phyloP scores from a whole-genome alignment of 345 rosid species.

The Melaleuca alternifolia region DNA sequence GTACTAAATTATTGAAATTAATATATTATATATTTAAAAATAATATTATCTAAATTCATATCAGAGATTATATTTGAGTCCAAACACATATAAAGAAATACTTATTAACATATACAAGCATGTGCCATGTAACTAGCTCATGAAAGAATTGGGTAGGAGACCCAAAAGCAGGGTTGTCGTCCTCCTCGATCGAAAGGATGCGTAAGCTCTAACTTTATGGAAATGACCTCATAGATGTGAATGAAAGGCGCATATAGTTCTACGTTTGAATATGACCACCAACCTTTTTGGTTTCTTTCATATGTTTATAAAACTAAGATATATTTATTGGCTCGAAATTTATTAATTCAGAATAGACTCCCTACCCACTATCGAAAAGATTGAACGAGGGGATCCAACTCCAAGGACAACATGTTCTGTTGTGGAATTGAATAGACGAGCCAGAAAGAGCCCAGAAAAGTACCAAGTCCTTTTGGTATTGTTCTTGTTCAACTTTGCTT shows the following conservation, averaged over 20 bases:
- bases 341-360: not conserved
- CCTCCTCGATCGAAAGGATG: too few species aligned
- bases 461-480: not conserved
- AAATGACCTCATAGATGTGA: not conserved
- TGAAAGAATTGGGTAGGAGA: too few species aligned
- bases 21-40: not conserved
- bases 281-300: not conserved
- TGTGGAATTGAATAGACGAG: not conserved
- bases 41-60: not conserved
- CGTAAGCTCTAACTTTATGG: not conserved
- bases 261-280: not conserved
- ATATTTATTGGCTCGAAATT: not conserved
- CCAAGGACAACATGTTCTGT: not conserved
- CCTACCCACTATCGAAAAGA: not conserved
- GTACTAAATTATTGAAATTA: not conserved
- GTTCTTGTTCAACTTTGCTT: not conserved
- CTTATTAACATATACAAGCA: too few species aligned
- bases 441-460: not conserved
- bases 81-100: not conserved
- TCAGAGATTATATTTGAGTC: not conserved
- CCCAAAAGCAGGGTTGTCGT: too few species aligned
- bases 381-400: not conserved
- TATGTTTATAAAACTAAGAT: not conserved
- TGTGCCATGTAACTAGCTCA: too few species aligned
- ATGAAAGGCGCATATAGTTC: not conserved